Evolutionary conservation across 2,329 filamentous ascomycete genomes (phyloP).

Genomic region (Grosmannia clavigera): DNA sequence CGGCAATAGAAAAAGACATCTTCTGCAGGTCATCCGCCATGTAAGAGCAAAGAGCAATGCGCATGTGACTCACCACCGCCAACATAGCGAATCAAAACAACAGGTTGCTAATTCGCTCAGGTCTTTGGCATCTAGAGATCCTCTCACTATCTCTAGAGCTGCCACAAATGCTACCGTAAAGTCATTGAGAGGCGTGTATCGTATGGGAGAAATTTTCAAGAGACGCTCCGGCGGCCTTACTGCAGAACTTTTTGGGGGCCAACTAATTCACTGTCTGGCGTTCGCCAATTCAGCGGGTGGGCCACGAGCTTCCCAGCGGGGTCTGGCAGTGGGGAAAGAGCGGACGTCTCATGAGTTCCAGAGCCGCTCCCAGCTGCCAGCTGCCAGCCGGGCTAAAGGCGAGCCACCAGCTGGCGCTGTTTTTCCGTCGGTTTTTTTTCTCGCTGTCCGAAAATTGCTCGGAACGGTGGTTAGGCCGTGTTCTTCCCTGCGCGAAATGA

Average conservation of each 20-base stretch:
- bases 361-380: not conserved
- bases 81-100: constrained; percentile 19
- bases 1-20: not conserved
- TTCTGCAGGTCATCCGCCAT: not conserved
- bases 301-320: constrained; percentile 6
- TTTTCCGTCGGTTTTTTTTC: constrained; percentile 4
- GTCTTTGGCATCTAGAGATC: constrained; percentile 59
- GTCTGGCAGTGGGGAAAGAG: not conserved
- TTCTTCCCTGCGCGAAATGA: constrained; percentile 12
- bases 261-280: not conserved
- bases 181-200: constrained; percentile 35
- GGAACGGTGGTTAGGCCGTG: constrained; percentile 10
- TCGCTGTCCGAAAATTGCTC: constrained; percentile 15
- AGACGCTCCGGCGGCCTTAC: not conserved
- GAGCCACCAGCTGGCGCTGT: constrained; percentile 9
- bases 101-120: constrained; percentile 14
- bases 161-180: constrained; percentile 54
- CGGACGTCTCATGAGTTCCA: no score
- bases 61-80: constrained; percentile 21
- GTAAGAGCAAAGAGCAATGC: not conserved
- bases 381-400: constrained; percentile 3
- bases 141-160: constrained; percentile 70
- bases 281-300: constrained; percentile 3
- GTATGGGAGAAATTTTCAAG: not conserved
- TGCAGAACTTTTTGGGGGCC: not conserved